A percentile compares a stretch with the other conserved stretches of the same genome.
Conservation (phyloP, 2,329 filamentous ascomycete species). For the Xylariaceae sp. region DNA sequence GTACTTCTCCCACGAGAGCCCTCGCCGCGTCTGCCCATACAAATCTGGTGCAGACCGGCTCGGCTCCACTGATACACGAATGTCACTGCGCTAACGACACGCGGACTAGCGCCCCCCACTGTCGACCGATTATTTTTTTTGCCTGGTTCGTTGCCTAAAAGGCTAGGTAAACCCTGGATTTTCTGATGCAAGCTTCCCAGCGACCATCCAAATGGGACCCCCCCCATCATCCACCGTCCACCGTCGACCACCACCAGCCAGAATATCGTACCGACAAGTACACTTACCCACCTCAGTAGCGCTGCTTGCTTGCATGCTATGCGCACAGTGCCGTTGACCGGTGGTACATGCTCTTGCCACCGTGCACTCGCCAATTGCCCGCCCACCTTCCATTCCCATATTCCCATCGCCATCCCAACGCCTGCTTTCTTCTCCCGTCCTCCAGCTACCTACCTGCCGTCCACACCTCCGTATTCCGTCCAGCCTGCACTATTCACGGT, state of each 20-base stretch:
- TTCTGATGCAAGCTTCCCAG: constrained; percentile 11
- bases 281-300: background rate
- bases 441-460: constrained; percentile 1
- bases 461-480: background rate
- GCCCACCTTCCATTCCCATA: background rate
- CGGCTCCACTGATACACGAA: constrained; percentile 2
- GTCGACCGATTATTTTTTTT: constrained; percentile 15
- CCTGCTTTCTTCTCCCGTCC: constrained; percentile 1
- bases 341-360: background rate
- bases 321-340: background rate
- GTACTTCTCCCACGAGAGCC: constrained; percentile 10
- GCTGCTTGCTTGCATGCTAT: background rate
- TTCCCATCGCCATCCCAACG: constrained; percentile 18
- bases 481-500: constrained; percentile 2
- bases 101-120: constrained; percentile 10
- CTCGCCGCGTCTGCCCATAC: background rate
- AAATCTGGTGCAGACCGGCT: background rate
- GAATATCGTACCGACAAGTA: background rate
- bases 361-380: background rate
- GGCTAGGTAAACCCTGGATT: background rate
- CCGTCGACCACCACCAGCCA: background rate
- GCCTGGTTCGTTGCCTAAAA: constrained; percentile 5
- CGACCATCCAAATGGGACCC: background rate
- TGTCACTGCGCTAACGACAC: constrained; percentile 8
- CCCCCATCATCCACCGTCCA: too few species aligned